Base-by-base conservation (phyloP, 1,139 yeast genomes). In the Insectozyma bohioensis region DNA sequence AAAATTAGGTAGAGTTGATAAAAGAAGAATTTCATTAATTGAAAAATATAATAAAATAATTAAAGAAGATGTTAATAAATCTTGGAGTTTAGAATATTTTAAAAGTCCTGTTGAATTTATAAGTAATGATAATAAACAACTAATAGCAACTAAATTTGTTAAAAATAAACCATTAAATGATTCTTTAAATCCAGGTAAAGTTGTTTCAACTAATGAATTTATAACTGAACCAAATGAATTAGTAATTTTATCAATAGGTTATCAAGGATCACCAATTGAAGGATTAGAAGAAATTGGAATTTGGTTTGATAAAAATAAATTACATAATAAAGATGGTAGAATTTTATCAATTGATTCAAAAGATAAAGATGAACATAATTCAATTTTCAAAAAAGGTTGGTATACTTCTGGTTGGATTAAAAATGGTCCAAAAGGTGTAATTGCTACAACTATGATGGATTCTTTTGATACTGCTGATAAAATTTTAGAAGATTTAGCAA, bases 331-430 rank as follows among this genome's bases (percentile, higher is more conserved):
- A 8, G 64, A 67, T 6, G 96, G 96, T 1, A 70, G 82, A 32
- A 74, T 84, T 0, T 47, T 72, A 10, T 53, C 61, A 11, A 36
- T 39, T 0, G 43, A 51, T 3, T 56, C 56, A 1, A 39, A 50
- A n/a, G 45, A 53, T 1, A 49, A 46, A 20, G 46, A 43, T 12
- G 52, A 46, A n/a, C 52, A 43, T 19, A 46, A 47, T 24, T 43
- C 51, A 3, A 41, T 52, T 13, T 57, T 40, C 32, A 52, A 45
- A 15, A 64, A 69, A 1, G 85, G 90, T 0, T 62, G 86, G 45
- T 92, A 88, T 49, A 80, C 86, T 1, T 68, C 92, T 4, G 99
- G 99, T 0, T 92, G 99, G 99, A 83, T 90, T 34, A 79, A 84
- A 40, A 81, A 75, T 36, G 95, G 96, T 0, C 87, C 96, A 6